Evolutionary conservation across 768 basidiomycete species (phyloP), one percentile per base, ranked within the genome.

Genomic region (Rhodotorula babjevae): DNA sequence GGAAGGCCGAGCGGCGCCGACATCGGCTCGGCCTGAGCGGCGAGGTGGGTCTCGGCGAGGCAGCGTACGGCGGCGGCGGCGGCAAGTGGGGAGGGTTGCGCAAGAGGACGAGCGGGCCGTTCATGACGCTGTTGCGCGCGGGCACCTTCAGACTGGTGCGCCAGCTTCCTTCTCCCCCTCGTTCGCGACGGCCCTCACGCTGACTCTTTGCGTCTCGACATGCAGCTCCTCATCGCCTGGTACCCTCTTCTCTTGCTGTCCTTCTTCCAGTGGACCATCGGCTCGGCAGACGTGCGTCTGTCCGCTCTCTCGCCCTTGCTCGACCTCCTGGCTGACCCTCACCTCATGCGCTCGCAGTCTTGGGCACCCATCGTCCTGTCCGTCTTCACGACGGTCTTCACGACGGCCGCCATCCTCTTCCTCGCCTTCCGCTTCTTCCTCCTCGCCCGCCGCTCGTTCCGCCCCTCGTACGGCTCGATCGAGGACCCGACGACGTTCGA

Each of bases 301-400:
- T n/a, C n/a, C n/a, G 74, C 44, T 1, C n/a, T 33, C n/a, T 47
- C n/a, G 11, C 14, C 25, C 18, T 5, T n/a, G n/a, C 46, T 25
- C 8, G 1, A 0, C 11, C 1, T 21, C 42, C 21, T 2, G 15
- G 27, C 53, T 67, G 6, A 29, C 61, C 33, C 19, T 42, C 23
- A 19, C 29, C 5, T 40, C n/a, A 21, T n/a, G n/a, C 83, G 93
- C 73, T 83, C 86, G 69, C 93, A 97, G 81, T 93, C 93, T 0
- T 92, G 91, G 89, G 84, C 95, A 5, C 86, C 92, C 0, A 85
- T 88, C 76, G 83, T 95, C 49, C 84, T 97, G 53, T 90, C 93
- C 1, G 74, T 68, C 56, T 67, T 76, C 55, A 67, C 71, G 5
- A 89, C 89, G 70, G 77, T 94, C 69, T 80, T 85, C 19, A 82